Conservation (phyloP, 345 rosid genomes). For the Bruguiera parviflora region DNA sequence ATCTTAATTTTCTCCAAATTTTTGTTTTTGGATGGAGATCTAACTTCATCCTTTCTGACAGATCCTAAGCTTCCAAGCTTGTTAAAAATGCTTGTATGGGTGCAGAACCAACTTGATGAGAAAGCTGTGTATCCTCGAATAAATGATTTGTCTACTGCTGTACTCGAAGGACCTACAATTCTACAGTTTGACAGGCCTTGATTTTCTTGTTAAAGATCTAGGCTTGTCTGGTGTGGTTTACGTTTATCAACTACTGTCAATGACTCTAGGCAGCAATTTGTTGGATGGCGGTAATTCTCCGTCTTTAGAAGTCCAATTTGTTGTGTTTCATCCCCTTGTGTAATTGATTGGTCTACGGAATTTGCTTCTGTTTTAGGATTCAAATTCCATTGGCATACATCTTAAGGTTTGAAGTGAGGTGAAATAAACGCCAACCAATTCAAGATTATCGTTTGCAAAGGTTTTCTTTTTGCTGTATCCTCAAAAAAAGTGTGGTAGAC, state of each 20-base stretch:
- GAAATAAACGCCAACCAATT: neutral
- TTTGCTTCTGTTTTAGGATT: neutral
- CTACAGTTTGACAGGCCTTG: slow-evolving; percentile 39
- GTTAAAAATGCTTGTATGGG: slow-evolving; percentile 92
- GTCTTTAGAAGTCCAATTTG: slow-evolving; percentile 14
- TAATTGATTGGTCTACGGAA: slow-evolving; percentile 3
- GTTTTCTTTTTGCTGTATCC: neutral
- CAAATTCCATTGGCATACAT: neutral
- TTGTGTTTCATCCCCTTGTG: slow-evolving; percentile 15
- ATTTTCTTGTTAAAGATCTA: slow-evolving; percentile 5
- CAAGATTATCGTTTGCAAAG: neutral
- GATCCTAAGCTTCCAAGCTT: slow-evolving; percentile 95
- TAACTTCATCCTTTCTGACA: slow-evolving; percentile 7
- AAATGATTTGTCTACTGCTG: slow-evolving; percentile 65
- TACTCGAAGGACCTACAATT: slow-evolving; percentile 61
- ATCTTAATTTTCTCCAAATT: neutral
- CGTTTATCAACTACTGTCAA: slow-evolving; percentile 3
- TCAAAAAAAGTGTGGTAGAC: no score
- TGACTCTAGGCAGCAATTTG: slow-evolving; percentile 23
- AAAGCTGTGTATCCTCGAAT: slow-evolving; percentile 88
- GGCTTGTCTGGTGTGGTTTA: slow-evolving; percentile 2
- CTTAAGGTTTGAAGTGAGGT: neutral
- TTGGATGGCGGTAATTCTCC: slow-evolving; percentile 29
- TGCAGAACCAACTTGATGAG: slow-evolving; percentile 85
- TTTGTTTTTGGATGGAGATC: neutral